A percentile compares a stretch with the other conserved stretches of the same genome.
phyloP scores from a whole-genome alignment of 2,329 filamentous ascomycete species.

The Fusarium sp. region DNA sequence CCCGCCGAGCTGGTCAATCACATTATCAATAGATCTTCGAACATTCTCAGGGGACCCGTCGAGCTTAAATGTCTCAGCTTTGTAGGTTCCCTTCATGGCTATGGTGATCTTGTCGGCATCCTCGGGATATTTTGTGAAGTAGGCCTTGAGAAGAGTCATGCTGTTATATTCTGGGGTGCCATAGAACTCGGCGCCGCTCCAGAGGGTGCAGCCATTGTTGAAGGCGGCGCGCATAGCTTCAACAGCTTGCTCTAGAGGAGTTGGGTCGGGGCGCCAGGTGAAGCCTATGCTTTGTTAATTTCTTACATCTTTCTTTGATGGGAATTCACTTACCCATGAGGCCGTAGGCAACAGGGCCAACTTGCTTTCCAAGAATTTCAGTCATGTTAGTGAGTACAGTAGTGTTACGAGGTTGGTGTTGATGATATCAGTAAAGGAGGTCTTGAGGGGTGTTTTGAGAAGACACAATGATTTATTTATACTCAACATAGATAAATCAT shows the following conservation, averaged over 20 bases:
- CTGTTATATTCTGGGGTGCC: slow-evolving; percentile 68
- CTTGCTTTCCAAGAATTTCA: slow-evolving; percentile 55
- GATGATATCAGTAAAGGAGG: neutral
- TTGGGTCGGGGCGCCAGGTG: slow-evolving; percentile 56
- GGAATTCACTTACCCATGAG: slow-evolving; percentile 59
- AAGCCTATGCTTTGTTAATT: slow-evolving; percentile 50
- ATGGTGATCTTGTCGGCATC: slow-evolving; percentile 72
- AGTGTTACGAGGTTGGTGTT: neutral
- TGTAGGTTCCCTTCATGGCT: slow-evolving; percentile 69
- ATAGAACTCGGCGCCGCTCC: slow-evolving; percentile 76
- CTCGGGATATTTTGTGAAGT: slow-evolving; percentile 73
- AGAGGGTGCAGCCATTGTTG: slow-evolving; percentile 59
- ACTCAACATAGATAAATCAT: neutral
- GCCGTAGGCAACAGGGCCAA: slow-evolving; percentile 65
- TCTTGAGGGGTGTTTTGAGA: neutral
- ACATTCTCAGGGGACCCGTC: slow-evolving; percentile 67
- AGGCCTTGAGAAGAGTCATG: slow-evolving; percentile 70
- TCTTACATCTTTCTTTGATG: neutral
- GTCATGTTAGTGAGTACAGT: slow-evolving; percentile 23
- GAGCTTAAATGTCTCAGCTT: slow-evolving; percentile 52
- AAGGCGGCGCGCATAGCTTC: slow-evolving; percentile 67
- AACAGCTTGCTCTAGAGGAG: slow-evolving; percentile 62
- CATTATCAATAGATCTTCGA: slow-evolving; percentile 69
- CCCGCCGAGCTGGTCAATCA: slow-evolving; percentile 63
- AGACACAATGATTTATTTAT: neutral